Base-by-base conservation (phyloP, 139 green algal species). In the Microglena sp. region DNA sequence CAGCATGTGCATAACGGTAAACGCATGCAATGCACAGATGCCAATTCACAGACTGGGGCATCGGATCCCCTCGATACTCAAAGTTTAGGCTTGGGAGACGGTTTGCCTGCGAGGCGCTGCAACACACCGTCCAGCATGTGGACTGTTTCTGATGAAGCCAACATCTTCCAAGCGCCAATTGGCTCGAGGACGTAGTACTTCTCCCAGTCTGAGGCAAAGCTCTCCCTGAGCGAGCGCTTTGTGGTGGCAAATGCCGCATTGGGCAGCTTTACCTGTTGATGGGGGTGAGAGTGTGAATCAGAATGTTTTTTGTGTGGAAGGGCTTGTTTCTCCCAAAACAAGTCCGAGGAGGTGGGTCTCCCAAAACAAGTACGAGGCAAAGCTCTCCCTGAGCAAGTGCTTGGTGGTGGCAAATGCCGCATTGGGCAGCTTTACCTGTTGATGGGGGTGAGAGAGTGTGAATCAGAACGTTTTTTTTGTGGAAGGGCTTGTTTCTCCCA, bases 1-100 rank as follows among this genome's bases (percentile, higher is more conserved):
- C n/a, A 96, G 61, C 44, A 65, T 62, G 21, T 66, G 63, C n/a
- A 89, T 73, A n/a, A n/a, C n/a, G n/a, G n/a, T n/a, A n/a, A n/a
- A n/a, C n/a, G n/a, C n/a, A n/a, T n/a, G n/a, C n/a, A n/a, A n/a
- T n/a, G n/a, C n/a, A n/a, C n/a, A n/a, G n/a, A n/a, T n/a, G n/a
- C n/a, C n/a, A n/a, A n/a, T n/a, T n/a, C n/a, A n/a, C n/a, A n/a
- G n/a, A n/a, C n/a, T n/a, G n/a, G n/a, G n/a, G n/a, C n/a, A n/a
- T n/a, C n/a, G n/a, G n/a, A n/a, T n/a, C n/a, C n/a, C n/a, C n/a
- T n/a, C n/a, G n/a, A n/a, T n/a, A n/a, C n/a, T n/a, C n/a, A n/a
- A n/a, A n/a, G n/a, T n/a, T n/a, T n/a, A n/a, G n/a, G n/a, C n/a
- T n/a, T n/a, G n/a, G n/a, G n/a, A n/a, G n/a, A n/a, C 29, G 45